Base-by-base conservation (phyloP, 768 basidiomycete genomes). In the Lactifluus volemus region DNA sequence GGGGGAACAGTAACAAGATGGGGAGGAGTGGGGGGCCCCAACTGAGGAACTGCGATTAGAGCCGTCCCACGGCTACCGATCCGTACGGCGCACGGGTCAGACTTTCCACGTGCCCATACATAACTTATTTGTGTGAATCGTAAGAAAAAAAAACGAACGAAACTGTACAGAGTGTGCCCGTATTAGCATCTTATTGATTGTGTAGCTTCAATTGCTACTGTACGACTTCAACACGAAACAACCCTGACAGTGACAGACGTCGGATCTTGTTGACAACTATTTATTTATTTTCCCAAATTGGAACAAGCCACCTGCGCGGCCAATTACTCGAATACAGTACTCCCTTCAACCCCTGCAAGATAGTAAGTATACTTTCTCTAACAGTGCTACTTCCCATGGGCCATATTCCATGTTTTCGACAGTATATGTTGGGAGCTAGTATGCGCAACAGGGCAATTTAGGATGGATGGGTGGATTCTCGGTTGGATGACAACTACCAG, bases 271-370 rank as follows among this genome's bases (percentile, higher is more conserved):
- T 67, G 60, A 67, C 29, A 49, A 21, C 2, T 61, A 38, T 38
- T 36, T 36, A 36, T 65, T 67, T 67, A 54, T 36, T 14, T 57
- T 61, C 55, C 59, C 11, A 53, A 52, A 48, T 25, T 34, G 65
- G 58, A 36, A 57, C 25, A 11, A n/a, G 34, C 50, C 9, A 14
- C 17, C 47, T 25, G 25, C 49, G 59, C 61, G 45, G 21, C 32
- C 29, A 41, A 53, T 55, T 2, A 25, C 61, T 38, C 3, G 8
- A 11, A 17, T 47, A 54, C 25, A 53, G 55, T 34, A 76, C 70
- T 71, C 79, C 77, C 77, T 78, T 78, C 79, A 74, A 60, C 63
- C 73, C 74, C 72, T 71, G 54, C 72, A 79, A 77, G 73, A 67
- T 70, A 21, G 85, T 85, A 72, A 83, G 84, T 82, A 74, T 65